Base-by-base conservation (phyloP, 1,284 basidiomycete species). In the Blastosporella zonata region DNA sequence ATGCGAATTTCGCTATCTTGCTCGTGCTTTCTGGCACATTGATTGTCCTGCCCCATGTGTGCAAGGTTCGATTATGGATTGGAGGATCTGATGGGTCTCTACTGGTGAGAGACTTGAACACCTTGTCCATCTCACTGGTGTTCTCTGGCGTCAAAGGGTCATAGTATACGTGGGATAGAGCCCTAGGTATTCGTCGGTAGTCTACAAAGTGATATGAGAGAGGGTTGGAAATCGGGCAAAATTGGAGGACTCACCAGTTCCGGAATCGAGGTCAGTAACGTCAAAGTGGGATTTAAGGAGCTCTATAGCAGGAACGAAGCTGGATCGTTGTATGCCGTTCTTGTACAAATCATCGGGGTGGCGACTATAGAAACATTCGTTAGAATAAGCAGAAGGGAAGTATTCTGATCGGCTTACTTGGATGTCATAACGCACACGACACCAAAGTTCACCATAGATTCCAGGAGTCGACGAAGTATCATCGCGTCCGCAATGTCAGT, bases 401-500 rank as follows among this genome's bases (percentile, higher is more conserved):
- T n/a, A 1, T 12, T 6, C 22, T 6, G 6, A 6, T 0, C 27
- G 22, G 2, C 66, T 64, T 55, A 96, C 94, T 99, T 99, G 45
- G 93, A 97, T 0, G 97, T 99, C 75, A 97, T 91, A 39, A 99
- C 87, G 60, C 84, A 91, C 20, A 99, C 85, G 2, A 98, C 94
- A 6, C 97, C 97, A 58, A 89, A 86, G 41, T 86, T 85, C 45
- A 94, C 74, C 58, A 99, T 71, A 21, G 79, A 77, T 66, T 98
- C 95, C 36, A 99, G 73, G 17, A 99, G 71, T 43, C 93, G 81
- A 22, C 96, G 78, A 25, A 99, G 77, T 53, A 99, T 94, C 97
- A 99, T 99, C 9, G 97, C 97, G 60, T 98, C 95, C 15, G 92
- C 96, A 58, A 99, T 99, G 69, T 99, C 96, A 10, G 95, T 97